Conservation (phyloP, 2,329 filamentous ascomycete genomes). For the Sporothrix humicola region DNA sequence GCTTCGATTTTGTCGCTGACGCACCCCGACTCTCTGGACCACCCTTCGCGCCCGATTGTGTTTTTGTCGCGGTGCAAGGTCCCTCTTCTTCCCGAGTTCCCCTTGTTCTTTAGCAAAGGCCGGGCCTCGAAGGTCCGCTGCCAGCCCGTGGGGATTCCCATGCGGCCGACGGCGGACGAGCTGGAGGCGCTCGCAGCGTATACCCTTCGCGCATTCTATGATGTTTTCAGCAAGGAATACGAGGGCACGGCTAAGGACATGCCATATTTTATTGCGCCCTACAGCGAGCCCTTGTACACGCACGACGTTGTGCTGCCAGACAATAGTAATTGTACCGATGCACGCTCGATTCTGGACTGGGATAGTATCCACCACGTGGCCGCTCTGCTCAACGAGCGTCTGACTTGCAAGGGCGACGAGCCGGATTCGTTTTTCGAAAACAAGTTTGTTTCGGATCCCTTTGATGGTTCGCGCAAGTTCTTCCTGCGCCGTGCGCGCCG, state of each 20-base stretch:
- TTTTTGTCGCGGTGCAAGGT: slow-evolving; percentile 72
- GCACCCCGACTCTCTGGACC: slow-evolving; percentile 60
- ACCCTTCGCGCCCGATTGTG: slow-evolving; percentile 67
- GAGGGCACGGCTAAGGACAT: slow-evolving; percentile 66
- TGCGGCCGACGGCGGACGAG: slow-evolving; percentile 52
- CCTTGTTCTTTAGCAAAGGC: slow-evolving; percentile 72
- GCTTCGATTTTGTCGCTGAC: slow-evolving; percentile 65
- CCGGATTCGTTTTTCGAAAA: slow-evolving; percentile 57
- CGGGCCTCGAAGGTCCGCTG: slow-evolving; percentile 64
- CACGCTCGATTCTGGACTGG: slow-evolving; percentile 64
- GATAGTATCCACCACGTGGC: slow-evolving; percentile 39
- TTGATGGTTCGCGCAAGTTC: slow-evolving; percentile 68
- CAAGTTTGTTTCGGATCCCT: slow-evolving; percentile 63
- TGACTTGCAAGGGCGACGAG: slow-evolving; percentile 51
- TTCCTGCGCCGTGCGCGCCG: slow-evolving; percentile 59
- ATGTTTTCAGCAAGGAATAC: slow-evolving; percentile 89
- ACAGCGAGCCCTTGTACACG: slow-evolving; percentile 32
- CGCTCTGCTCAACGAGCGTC: slow-evolving; percentile 36
- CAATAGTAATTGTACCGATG: slow-evolving; percentile 33
- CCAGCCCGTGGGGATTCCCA: slow-evolving; percentile 48
- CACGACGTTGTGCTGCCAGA: slow-evolving; percentile 43
- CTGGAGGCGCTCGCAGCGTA: slow-evolving; percentile 68
- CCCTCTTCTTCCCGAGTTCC: slow-evolving; percentile 69
- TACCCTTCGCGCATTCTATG: slow-evolving; percentile 76
- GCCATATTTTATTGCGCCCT: slow-evolving; percentile 83